Evolutionary conservation across 805 yeast species (phyloP).

Genomic region (Sugiyamaella valdiviana): DNA sequence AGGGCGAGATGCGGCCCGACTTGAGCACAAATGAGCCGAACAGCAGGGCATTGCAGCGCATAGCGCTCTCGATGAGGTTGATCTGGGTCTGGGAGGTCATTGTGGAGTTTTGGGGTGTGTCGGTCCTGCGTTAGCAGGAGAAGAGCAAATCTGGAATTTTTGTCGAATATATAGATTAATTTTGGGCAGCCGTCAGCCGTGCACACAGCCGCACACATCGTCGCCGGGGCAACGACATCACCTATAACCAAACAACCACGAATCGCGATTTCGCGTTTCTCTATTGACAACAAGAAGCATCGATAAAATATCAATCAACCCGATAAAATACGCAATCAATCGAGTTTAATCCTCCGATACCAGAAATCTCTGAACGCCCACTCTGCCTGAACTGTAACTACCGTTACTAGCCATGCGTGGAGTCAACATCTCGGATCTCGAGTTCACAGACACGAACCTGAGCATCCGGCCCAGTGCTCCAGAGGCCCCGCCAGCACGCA

Average conservation of each 20-base stretch:
- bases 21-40: conserved; percentile 88
- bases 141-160: background rate
- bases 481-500: no score
- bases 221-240: no score
- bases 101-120: background rate
- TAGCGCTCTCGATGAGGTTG: conserved; percentile 67
- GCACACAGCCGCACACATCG: background rate
- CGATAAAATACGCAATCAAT: no score
- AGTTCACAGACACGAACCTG: conserved; percentile 2
- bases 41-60: conserved; percentile 73
- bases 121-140: background rate
- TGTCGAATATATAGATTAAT: background rate
- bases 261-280: no score
- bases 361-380: no score
- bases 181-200: background rate
- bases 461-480: background rate
- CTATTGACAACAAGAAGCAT: no score
- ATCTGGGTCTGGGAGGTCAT: background rate
- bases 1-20: conserved; percentile 91
- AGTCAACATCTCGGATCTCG: conserved; percentile 1
- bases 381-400: no score
- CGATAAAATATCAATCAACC: no score
- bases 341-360: no score
- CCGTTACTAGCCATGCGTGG: background rate
- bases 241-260: no score